phyloP scores from a whole-genome alignment of 2,329 filamentous ascomycete genomes.

The Ophiosphaerella korrae region DNA sequence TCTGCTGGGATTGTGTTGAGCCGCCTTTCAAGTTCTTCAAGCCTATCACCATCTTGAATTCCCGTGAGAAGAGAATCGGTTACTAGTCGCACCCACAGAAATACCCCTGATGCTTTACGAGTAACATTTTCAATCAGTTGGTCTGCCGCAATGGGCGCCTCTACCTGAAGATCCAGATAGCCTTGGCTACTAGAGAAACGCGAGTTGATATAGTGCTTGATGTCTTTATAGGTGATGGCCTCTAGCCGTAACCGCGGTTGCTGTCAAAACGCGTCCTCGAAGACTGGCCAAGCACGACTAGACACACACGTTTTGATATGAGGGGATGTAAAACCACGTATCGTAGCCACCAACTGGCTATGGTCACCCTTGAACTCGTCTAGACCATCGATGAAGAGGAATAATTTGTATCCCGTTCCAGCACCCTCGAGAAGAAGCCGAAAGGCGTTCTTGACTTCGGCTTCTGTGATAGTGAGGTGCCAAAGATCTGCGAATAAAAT shows the following conservation, averaged over 20 bases:
- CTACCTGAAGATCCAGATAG: neutral
- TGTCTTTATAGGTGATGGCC: slow-evolving; percentile 24
- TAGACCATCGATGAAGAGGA: neutral
- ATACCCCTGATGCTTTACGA: slow-evolving; percentile 1
- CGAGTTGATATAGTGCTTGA: slow-evolving; percentile 7
- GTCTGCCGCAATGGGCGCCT: neutral
- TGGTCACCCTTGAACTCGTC: slow-evolving; percentile 7
- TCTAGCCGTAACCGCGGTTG: slow-evolving; percentile 26
- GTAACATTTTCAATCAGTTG: neutral
- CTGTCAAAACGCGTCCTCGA: slow-evolving; percentile 24
- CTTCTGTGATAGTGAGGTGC: neutral
- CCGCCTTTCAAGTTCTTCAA: slow-evolving; percentile 2
- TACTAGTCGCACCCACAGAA: slow-evolving; percentile 3
- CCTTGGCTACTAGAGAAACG: neutral
- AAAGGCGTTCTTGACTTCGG: neutral
- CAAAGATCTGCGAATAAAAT: neutral
- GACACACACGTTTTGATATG: slow-evolving; percentile 30
- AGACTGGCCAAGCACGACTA: slow-evolving; percentile 30
- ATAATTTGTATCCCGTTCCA: neutral
- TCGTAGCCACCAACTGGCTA: neutral
- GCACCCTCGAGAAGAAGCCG: neutral
- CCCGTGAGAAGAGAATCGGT: slow-evolving; percentile 1
- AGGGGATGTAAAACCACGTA: slow-evolving; percentile 6
- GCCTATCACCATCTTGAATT: neutral
- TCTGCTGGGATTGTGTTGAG: slow-evolving; percentile 10